Evolutionary conservation across 768 basidiomycete genomes (phyloP), one percentile per base, ranked within the genome.

Genomic region (Boletus subcaerulescens): DNA sequence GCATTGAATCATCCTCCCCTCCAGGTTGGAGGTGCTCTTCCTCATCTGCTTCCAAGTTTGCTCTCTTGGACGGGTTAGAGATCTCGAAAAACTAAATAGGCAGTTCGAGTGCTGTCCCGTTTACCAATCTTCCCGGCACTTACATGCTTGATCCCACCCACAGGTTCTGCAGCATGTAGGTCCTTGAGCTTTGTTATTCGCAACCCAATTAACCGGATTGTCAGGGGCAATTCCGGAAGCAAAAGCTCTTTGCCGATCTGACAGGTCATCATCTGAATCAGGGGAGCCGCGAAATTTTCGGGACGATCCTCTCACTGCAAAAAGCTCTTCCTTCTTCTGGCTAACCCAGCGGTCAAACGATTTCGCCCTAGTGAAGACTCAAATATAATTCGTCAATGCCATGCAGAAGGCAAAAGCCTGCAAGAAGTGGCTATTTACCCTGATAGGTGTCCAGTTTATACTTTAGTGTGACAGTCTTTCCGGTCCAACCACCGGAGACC

Each of bases 401-500:
- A 40, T 38, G 31, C 9, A 41, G 29, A 24, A n/a, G 29, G 13
- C 7, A 26, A 38, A 38, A 33, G 44, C 46, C 53, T 33, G 40
- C 22, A 51, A 22, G 44, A 42, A 45, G 11, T 45, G 45, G 41
- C 5, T 13, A 6, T 62, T 29, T 54, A 85, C 91, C 86, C 77
- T 96, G 84, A 69, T 86, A 98, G 1, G 86, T 93, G 65, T 95
- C 87, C 33, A 92, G 79, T 74, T 99, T 99, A 69, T 87, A 94
- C 69, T 96, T 97, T 47, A 98, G 77, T 0, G 92, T 96, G 32
- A 98, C 78, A 0, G 93, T 97, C 60, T 87, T 83, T 9, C 93
- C 96, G 8, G 84, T 80, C 86, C 93, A 99, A 31, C 90, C 87
- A 43, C 78, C 77, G n/a, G 79, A 70, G 26, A 77, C 73, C 82